phyloP scores from a whole-genome alignment of 2,329 filamentous ascomycete species.

The Sporothrix brunneoviolacea region DNA sequence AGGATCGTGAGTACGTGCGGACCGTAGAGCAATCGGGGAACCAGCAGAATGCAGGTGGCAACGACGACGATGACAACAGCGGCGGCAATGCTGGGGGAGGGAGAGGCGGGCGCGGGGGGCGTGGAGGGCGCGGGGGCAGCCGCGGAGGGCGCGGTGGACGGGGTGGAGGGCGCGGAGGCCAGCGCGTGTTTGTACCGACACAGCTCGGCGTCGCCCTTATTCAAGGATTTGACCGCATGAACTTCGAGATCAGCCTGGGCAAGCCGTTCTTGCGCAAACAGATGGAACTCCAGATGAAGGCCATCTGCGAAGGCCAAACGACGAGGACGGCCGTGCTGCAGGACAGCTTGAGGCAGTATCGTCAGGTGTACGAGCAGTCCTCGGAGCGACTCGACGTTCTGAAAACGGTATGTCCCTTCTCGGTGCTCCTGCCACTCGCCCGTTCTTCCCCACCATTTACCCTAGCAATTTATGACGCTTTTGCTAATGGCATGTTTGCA shows the following conservation, averaged over 20 bases:
- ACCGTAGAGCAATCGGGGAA: conserved; percentile 38
- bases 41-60: conserved; percentile 26
- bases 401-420: conserved; percentile 46
- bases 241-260: conserved; percentile 83
- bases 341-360: conserved; percentile 81
- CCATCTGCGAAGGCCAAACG: conserved; percentile 82
- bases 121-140: conserved; percentile 37
- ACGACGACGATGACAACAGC: conserved; percentile 33
- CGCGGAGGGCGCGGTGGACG: conserved; percentile 34
- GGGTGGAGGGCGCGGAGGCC: conserved; percentile 39
- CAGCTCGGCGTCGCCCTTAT: conserved; percentile 86
- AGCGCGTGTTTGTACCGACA: conserved; percentile 89
- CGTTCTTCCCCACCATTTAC: neutral
- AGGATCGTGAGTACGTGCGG: conserved; percentile 78
- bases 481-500: neutral
- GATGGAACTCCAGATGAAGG: conserved; percentile 96
- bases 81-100: conserved; percentile 40
- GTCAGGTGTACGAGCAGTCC: conserved; percentile 76
- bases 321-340: conserved; percentile 68
- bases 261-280: conserved; percentile 96
- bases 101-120: conserved; percentile 45
- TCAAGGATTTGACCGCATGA: conserved; percentile 90
- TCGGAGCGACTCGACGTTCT: conserved; percentile 65
- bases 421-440: neutral
- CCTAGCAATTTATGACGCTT: neutral